Base-by-base conservation (phyloP, 2,329 filamentous ascomycete species). In the Penicillium sp. region DNA sequence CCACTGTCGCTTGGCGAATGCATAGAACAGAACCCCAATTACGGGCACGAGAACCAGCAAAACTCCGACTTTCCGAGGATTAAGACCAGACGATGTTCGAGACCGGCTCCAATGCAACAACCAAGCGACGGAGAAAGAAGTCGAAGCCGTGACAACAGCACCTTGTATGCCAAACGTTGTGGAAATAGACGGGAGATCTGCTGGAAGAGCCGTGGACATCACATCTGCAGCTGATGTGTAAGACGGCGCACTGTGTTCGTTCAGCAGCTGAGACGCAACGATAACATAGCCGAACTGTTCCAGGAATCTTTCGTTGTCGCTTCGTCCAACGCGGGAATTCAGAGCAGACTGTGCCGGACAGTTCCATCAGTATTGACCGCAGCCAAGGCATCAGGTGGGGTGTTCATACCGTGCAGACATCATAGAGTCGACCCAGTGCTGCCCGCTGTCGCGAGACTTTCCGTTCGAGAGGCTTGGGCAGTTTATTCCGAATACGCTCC, bases 281-380 rank as follows among this genome's bases (percentile, higher is more conserved):
- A 96, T 87, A 21, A 87, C 85, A 70, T 96, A 96, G 56, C 90
- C 86, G 63, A 96, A 96, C 64, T 89, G 86, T 69, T 96, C 90
- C 52, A 95, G 77, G 62, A 96, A 95, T 57, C 83, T 84, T 58
- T 84, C 79, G 64, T 90, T 94, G 60, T 95, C 89, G 59, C 80
- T 82, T 57, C 84, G 78, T 49, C 86, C 84, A 55, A 95, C 78
- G 53, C 55, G 66, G 34, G 61, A 61, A 55, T 67, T 69, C 54
- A 70, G 49, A 9, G 61, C 62, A 9, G 63, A 62, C 67, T 70
- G 28, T 13, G 19, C 15, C 15, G n/a, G n/a, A n/a, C n/a, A n/a
- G n/a, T n/a, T n/a, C n/a, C n/a, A n/a, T n/a, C n/a, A n/a, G n/a
- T n/a, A n/a, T n/a, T n/a, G n/a, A 43, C 33, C 42, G 28, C 6